Conservation (phyloP, 2,329 filamentous ascomycete species). For the Gnomoniopsis smithogilvyi region DNA sequence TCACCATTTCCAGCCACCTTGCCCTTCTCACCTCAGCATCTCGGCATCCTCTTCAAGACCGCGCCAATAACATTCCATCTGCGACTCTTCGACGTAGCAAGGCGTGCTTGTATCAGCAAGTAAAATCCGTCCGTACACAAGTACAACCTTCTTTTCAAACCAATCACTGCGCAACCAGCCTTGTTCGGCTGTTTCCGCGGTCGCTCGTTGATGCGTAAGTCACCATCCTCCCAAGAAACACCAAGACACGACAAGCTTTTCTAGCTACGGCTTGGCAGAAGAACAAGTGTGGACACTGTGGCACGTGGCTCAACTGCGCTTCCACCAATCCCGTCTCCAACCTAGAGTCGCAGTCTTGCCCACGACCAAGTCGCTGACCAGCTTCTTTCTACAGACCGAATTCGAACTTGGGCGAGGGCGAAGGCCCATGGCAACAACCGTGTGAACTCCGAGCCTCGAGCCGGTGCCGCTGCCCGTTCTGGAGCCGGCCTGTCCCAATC, state of each 20-base stretch:
- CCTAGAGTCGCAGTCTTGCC: not conserved
- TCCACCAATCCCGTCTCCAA: too few relatives aligned
- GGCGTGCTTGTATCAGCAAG: not conserved
- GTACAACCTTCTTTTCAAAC: too few relatives aligned
- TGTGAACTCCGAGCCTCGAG: constrained; percentile 15
- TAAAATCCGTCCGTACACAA: not conserved
- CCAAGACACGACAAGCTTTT: constrained; percentile 6
- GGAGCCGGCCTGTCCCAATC: constrained; percentile 7
- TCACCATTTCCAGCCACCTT: not conserved
- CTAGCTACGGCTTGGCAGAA: not conserved
- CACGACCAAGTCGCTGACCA: constrained; percentile 1
- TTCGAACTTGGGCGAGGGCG: constrained; percentile 27
- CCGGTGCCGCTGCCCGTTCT: constrained; percentile 2
- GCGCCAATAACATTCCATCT: not conserved
- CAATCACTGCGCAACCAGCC: not conserved
- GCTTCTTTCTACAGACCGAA: constrained; percentile 22
- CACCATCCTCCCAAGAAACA: not conserved
- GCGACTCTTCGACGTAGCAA: not conserved
- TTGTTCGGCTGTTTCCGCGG: constrained; percentile 6
- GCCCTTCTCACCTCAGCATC: not conserved
- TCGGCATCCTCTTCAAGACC: not conserved
- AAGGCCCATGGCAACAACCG: constrained; percentile 26
- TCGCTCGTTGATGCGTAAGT: constrained; percentile 18
- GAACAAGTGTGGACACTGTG: not conserved
- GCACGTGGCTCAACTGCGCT: not conserved